These are phyloP conservation scores for Coleophoma eucalyptorum DNA, from an alignment of 2,329 filamentous ascomycete genomes.

Conservation along the genomic window DNA sequence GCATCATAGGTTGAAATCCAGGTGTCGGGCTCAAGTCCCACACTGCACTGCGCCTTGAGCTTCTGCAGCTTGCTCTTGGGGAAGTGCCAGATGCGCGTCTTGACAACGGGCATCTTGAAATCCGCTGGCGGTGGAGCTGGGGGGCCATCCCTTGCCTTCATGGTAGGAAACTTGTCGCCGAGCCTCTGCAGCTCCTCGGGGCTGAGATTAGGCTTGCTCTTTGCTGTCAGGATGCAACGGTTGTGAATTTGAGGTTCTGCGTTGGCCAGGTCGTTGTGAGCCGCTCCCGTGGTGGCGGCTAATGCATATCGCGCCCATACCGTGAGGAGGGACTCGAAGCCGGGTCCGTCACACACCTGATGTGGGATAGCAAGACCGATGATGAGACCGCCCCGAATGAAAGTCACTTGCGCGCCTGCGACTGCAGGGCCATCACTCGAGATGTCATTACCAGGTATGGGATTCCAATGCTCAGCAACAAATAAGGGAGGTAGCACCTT, in stretches of 20 bases:
- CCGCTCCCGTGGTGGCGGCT: too few relatives aligned
- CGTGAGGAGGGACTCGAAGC: conserved; percentile 23
- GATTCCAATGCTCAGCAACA: conserved; percentile 8
- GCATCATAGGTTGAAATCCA: conserved; percentile 25
- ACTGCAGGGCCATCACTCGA: background rate
- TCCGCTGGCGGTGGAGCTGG: conserved; percentile 13
- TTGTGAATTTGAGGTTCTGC: too few relatives aligned
- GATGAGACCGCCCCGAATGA: conserved; percentile 25
- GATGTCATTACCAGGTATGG: conserved; percentile 7
- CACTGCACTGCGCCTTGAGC: conserved; percentile 11
- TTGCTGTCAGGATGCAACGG: too few relatives aligned
- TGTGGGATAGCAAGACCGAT: conserved; percentile 24
- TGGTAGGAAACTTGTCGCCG: background rate
- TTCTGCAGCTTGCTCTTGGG: conserved; percentile 11
- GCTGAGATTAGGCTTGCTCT: too few relatives aligned
- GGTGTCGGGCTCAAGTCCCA: conserved; percentile 1
- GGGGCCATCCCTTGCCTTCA: conserved; percentile 8
- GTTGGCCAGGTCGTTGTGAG: too few relatives aligned
- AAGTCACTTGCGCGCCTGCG: conserved; percentile 22
- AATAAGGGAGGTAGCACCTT: conserved; percentile 9
- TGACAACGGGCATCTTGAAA: conserved; percentile 21
- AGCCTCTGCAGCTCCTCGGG: background rate
- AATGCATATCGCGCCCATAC: conserved; percentile 15
- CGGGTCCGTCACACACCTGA: conserved; percentile 17
- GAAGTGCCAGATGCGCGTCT: conserved; percentile 19